Evolutionary conservation across 495 filamentous ascomycete genomes (phyloP).

Genomic region (Penicillium argentinense): DNA sequence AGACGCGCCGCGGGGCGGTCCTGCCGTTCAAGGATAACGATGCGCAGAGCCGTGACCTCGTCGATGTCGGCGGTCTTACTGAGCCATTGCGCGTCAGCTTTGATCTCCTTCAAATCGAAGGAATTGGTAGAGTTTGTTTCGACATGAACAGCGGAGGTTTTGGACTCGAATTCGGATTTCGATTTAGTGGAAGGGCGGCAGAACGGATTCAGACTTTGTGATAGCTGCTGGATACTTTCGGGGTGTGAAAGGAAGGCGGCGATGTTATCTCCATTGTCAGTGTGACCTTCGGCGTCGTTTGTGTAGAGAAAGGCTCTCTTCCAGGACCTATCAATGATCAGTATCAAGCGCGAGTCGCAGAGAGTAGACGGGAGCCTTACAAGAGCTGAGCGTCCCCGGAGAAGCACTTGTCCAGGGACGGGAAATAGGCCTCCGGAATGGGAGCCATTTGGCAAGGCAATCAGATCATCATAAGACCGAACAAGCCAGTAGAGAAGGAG

Average conservation of each 20-base stretch:
- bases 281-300: constrained; percentile 49
- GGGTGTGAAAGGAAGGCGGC: constrained; percentile 66
- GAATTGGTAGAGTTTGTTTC: constrained; percentile 64
- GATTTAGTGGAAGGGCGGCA: constrained; percentile 54
- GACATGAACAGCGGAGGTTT: constrained; percentile 87
- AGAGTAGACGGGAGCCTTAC: constrained; percentile 36
- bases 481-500: constrained; percentile 8
- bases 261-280: constrained; percentile 50
- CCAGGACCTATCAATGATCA: constrained; percentile 64
- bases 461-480: constrained; percentile 52
- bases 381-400: constrained; percentile 57
- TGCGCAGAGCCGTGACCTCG: constrained; percentile 77
- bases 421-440: constrained; percentile 58
- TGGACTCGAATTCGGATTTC: constrained; percentile 77
- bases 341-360: constrained; percentile 2
- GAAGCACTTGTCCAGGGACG: constrained; percentile 63
- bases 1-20: constrained; percentile 64
- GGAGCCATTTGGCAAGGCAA: constrained; percentile 68
- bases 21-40: constrained; percentile 83
- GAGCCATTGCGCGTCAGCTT: constrained; percentile 82
- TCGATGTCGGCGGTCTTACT: constrained; percentile 73
- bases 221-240: constrained; percentile 63
- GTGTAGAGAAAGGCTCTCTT: constrained; percentile 66
- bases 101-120: constrained; percentile 78
- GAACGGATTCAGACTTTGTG: constrained; percentile 63